Percentiles rank a stretch among this genome's conserved stretches.
These are phyloP conservation scores for Sophora flavescens DNA, from an alignment of 306 rosid species.

Conservation along the genomic window DNA sequence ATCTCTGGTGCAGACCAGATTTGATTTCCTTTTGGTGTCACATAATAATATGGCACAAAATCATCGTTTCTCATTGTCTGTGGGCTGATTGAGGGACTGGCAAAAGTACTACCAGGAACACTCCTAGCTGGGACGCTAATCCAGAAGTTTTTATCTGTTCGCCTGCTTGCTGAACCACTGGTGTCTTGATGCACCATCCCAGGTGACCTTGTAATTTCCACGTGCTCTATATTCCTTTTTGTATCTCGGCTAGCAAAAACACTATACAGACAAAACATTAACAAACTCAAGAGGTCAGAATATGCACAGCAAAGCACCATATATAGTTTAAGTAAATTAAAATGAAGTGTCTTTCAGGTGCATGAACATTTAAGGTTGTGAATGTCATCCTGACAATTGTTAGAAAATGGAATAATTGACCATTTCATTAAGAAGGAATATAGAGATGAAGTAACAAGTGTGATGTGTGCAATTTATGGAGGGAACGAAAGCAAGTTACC, in stretches of 20 bases:
- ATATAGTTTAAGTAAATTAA: too few species aligned
- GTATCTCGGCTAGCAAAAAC: slow-evolving; percentile 53
- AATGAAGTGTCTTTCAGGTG: too few species aligned
- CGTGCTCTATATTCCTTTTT: slow-evolving; percentile 47
- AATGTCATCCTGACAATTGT: too few species aligned
- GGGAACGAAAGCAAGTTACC: neutral
- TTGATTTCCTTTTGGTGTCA: slow-evolving; percentile 57
- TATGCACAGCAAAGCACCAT: neutral
- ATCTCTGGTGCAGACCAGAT: slow-evolving; percentile 91
- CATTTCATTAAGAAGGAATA: too few species aligned
- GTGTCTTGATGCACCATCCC: slow-evolving; percentile 44
- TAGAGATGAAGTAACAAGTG: too few species aligned
- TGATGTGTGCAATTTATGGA: too few species aligned
- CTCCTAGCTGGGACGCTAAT: slow-evolving; percentile 62
- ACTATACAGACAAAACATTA: slow-evolving; percentile 48
- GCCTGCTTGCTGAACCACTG: slow-evolving; percentile 30
- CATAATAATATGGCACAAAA: slow-evolving; percentile 54
- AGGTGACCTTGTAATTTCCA: slow-evolving; percentile 48
- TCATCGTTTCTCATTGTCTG: slow-evolving; percentile 54
- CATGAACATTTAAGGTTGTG: too few species aligned
- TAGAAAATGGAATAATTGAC: too few species aligned
- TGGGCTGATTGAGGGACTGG: slow-evolving; percentile 73
- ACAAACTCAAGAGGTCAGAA: neutral
- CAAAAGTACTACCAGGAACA: slow-evolving; percentile 72
- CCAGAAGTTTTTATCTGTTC: slow-evolving; percentile 41